These are phyloP conservation scores for Podaxis pistillaris DNA, from an alignment of 768 basidiomycete species.

Conservation along the genomic window DNA sequence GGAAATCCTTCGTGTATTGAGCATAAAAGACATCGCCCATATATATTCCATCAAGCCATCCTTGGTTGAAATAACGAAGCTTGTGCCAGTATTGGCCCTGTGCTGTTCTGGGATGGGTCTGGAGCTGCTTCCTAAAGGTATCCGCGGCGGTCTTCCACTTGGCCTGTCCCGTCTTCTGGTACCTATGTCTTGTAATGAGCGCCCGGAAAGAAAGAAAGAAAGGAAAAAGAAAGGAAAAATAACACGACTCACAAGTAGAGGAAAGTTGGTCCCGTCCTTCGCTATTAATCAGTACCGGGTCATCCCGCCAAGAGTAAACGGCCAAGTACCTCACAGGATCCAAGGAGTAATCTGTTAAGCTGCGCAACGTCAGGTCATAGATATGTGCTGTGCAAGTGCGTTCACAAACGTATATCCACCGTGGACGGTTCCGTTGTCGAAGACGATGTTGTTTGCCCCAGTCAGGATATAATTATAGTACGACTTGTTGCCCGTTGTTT, in stretches of 20 bases:
- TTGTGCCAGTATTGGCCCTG: conserved; percentile 50
- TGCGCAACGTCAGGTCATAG: conserved; percentile 6
- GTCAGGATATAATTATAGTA: conserved; percentile 41
- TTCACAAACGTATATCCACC: conserved; percentile 35
- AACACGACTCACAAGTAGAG: conserved; percentile 31
- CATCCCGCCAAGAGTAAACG: neutral
- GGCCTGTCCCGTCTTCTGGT: conserved; percentile 29
- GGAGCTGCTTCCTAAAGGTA: conserved; percentile 35
- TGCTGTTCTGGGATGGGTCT: conserved; percentile 40
- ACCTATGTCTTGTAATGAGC: conserved; percentile 22
- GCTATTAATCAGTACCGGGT: neutral
- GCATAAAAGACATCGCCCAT: conserved; percentile 47
- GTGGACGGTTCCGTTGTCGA: conserved; percentile 35
- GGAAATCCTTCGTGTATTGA: conserved; percentile 35
- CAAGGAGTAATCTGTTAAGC: conserved; percentile 30
- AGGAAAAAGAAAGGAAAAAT: neutral
- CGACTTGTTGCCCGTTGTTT: conserved; percentile 36
- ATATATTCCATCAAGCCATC: conserved; percentile 46
- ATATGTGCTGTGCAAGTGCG: neutral
- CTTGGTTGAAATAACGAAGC: conserved; percentile 39
- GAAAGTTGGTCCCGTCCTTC: conserved; percentile 38
- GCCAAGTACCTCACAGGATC: conserved; percentile 33
- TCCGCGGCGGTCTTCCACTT: conserved; percentile 45
- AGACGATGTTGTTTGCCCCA: conserved; percentile 39
- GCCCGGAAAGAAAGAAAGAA: too few species aligned